Percentiles rank a stretch among this genome's conserved stretches.
Evolutionary conservation across 1,284 basidiomycete genomes (phyloP).

Genomic region (Rhodofomes roseus): DNA sequence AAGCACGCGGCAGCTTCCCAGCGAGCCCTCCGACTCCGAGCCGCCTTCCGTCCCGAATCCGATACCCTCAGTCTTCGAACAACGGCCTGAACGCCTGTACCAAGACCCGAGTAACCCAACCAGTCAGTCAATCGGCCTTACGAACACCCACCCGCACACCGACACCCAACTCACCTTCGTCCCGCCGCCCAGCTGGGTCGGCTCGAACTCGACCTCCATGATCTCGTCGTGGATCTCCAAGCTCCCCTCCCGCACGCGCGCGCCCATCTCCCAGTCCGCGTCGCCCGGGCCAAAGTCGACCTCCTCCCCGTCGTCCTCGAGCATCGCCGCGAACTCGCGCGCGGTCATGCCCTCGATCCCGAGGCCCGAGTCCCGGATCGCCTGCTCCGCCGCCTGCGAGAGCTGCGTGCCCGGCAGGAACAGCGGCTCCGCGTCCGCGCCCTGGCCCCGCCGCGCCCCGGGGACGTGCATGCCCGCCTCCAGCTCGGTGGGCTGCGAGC

Average conservation of each 20-base stretch:
- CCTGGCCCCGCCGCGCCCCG: too few species aligned
- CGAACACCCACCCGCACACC: background rate
- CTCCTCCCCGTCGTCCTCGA: constrained; percentile 66
- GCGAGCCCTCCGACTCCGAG: too few species aligned
- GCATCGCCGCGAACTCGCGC: constrained; percentile 58
- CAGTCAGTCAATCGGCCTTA: background rate
- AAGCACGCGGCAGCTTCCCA: background rate
- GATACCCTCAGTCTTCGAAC: constrained; percentile 69
- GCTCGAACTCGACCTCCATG: constrained; percentile 29
- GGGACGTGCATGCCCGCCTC: background rate
- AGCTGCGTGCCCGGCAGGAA: constrained; percentile 60
- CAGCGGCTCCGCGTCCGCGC: constrained; percentile 42
- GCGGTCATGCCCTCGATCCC: constrained; percentile 61
- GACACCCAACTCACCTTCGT: constrained; percentile 30
- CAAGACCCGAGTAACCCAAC: background rate
- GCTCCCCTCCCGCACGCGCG: constrained; percentile 22
- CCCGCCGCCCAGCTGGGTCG: constrained; percentile 42
- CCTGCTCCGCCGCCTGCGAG: constrained; percentile 46
- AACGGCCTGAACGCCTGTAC: constrained; percentile 55
- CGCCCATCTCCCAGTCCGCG: constrained; percentile 12
- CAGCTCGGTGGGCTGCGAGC: constrained; percentile 37
- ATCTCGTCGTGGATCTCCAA: constrained; percentile 37
- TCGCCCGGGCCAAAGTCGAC: constrained; percentile 36
- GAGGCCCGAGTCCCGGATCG: constrained; percentile 53
- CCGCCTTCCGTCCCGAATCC: too few species aligned